Conservation (phyloP, 2,329 filamentous ascomycete genomes). For the Saccharata proteae region DNA sequence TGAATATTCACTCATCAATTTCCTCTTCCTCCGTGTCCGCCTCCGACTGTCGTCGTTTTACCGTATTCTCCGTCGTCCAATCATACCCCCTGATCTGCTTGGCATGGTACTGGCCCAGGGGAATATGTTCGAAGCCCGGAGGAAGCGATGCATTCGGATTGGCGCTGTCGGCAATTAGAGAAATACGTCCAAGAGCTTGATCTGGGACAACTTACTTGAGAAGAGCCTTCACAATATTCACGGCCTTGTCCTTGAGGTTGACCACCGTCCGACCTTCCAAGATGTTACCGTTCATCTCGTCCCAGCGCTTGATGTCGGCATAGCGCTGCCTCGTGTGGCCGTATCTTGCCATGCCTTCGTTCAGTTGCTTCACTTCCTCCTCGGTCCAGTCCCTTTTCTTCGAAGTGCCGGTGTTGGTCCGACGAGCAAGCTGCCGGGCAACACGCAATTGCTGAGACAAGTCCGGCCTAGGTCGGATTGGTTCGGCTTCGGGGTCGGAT, state of each 20-base stretch:
- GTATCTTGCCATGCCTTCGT: neutral
- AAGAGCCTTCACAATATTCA: constrained; percentile 27
- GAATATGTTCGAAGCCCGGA: too few species aligned
- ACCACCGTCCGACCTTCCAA: constrained; percentile 35
- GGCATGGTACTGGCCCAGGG: too few species aligned
- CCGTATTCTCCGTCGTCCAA: too few species aligned
- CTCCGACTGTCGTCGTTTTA: too few species aligned
- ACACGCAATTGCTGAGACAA: constrained; percentile 2
- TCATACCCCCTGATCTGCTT: too few species aligned
- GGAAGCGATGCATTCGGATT: too few species aligned
- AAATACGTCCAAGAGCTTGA: too few species aligned
- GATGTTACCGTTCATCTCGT: neutral
- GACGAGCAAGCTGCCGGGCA: neutral
- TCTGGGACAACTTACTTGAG: constrained; percentile 30
- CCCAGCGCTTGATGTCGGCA: constrained; percentile 1
- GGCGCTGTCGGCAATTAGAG: too few species aligned
- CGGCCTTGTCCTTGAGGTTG: constrained; percentile 36
- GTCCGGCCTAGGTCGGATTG: neutral
- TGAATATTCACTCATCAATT: too few species aligned
- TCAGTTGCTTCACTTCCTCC: neutral
- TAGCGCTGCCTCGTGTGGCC: neutral
- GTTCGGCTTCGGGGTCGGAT: neutral
- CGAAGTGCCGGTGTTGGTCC: neutral
- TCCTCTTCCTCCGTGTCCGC: too few species aligned
- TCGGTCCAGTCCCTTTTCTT: constrained; percentile 3